phyloP scores from a whole-genome alignment of 257 asterid species.

The Nicotiana undulata region DNA sequence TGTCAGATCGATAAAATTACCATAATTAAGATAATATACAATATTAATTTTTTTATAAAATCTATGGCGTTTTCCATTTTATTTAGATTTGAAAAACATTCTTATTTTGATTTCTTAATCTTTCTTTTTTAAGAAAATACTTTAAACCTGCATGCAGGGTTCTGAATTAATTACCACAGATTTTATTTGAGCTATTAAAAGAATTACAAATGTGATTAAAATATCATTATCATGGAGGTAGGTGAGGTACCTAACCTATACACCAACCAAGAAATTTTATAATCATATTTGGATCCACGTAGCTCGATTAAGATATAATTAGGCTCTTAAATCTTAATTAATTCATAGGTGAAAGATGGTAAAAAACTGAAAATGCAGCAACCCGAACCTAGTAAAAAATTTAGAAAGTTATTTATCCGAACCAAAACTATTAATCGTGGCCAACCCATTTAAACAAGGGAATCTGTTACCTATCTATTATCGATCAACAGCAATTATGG shows the following conservation, averaged over 20 bases:
- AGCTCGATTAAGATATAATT: not conserved
- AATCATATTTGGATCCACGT: slow-evolving; percentile 8
- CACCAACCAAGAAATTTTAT: slow-evolving; percentile 1
- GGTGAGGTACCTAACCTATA: slow-evolving; percentile 30
- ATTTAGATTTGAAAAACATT: not conserved
- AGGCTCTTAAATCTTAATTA: not conserved
- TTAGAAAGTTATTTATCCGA: slow-evolving; percentile 5
- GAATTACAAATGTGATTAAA: not conserved
- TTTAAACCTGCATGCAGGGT: not conserved
- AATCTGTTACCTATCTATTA: not conserved
- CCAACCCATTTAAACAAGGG: not conserved
- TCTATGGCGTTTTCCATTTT: not conserved
- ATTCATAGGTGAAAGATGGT: not conserved
- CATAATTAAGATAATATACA: not conserved
- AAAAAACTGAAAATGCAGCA: not conserved
- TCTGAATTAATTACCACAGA: not conserved
- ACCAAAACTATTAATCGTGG: slow-evolving; percentile 12
- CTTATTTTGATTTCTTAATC: not conserved
- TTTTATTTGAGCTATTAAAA: not conserved
- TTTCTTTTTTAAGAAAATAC: not conserved
- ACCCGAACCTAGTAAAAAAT: slow-evolving; percentile 23
- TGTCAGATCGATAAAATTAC: not conserved
- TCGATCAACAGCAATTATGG: not conserved
- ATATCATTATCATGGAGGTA: slow-evolving; percentile 20
- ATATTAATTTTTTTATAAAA: not conserved